phyloP scores from a whole-genome alignment of 495 filamentous ascomycete species.

The Neurospora sp. region DNA sequence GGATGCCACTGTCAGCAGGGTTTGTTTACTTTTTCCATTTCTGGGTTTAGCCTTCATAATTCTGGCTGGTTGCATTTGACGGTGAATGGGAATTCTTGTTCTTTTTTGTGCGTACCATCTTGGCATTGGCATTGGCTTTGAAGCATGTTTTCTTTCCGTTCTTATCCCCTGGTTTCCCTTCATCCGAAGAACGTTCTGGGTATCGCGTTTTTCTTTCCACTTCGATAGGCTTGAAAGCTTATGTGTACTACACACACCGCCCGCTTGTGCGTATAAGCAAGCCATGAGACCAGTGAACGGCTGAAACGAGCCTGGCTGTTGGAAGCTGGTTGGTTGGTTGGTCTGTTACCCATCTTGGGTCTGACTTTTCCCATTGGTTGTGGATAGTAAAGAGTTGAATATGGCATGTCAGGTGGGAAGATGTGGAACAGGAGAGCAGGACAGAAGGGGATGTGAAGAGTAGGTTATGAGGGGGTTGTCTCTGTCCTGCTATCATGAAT shows the following conservation, averaged over 20 bases:
- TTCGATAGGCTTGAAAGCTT: not conserved
- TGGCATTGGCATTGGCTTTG: not conserved
- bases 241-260: not conserved
- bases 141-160: not conserved
- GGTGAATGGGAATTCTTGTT: not conserved
- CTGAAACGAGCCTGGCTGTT: not conserved
- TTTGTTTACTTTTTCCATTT: not conserved
- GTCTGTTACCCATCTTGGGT: not conserved
- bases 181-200: not conserved
- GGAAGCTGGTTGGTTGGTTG: not conserved
- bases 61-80: not conserved
- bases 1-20: not conserved
- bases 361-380: not conserved
- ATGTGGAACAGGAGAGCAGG: not conserved
- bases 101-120: not conserved
- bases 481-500: not conserved
- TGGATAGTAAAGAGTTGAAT: not conserved
- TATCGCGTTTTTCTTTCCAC: not conserved
- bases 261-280: not conserved
- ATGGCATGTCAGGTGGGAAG: not conserved
- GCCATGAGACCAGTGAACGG: not conserved
- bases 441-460: not conserved
- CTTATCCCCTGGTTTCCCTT: not conserved
- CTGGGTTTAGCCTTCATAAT: not conserved
- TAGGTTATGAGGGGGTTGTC: too few species aligned